These are phyloP conservation scores for Fraxinus sp. DNA, from an alignment of 305 asterid genomes.

Conservation along the genomic window DNA sequence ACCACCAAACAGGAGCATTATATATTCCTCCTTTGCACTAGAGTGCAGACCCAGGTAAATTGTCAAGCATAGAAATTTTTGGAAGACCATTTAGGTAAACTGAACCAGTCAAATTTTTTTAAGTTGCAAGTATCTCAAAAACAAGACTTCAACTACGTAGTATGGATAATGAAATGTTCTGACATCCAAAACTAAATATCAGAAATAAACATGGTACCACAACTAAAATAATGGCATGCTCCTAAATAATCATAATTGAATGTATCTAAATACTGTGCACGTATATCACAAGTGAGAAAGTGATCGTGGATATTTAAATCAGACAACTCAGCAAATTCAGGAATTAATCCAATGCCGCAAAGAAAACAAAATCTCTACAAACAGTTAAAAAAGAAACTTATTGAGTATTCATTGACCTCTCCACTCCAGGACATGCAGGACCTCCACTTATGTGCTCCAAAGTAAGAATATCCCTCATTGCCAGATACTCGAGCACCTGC, in stretches of 20 bases:
- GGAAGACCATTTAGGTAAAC: neutral
- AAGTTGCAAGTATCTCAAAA: neutral
- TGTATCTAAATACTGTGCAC: neutral
- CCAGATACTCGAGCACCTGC: constrained; percentile 83
- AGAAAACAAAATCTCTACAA: neutral
- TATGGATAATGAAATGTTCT: neutral
- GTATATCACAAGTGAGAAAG: constrained; percentile 4
- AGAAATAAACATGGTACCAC: neutral
- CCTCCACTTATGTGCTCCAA: constrained; percentile 73
- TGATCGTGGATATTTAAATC: constrained; percentile 8
- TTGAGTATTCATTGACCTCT: constrained; percentile 52
- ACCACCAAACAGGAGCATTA: too few relatives aligned
- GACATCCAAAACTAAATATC: neutral
- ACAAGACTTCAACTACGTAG: neutral
- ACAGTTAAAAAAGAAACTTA: constrained; percentile 3
- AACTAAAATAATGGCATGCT: constrained; percentile 1
- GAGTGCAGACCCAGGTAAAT: neutral
- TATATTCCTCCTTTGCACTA: neutral
- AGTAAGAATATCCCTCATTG: constrained; percentile 76
- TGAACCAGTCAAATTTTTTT: neutral
- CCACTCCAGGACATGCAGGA: constrained; percentile 80
- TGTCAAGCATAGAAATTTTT: neutral
- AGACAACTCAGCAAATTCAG: constrained; percentile 13
- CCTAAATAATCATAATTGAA: constrained; percentile 11
- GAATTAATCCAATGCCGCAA: neutral